Evolutionary conservation across 1,284 basidiomycete species (phyloP).

Genomic region (Cryptococcus neoformans): DNA sequence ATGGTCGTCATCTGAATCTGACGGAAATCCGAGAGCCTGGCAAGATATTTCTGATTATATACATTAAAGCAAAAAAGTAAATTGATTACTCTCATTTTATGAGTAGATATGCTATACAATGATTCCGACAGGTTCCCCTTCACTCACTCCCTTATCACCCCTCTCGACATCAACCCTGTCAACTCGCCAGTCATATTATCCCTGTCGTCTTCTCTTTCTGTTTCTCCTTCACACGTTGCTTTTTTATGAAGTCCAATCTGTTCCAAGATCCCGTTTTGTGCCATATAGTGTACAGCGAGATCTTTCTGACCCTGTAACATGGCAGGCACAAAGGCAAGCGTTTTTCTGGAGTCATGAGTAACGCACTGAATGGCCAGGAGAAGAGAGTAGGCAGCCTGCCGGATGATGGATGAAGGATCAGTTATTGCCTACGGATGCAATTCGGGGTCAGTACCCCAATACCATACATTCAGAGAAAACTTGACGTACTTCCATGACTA

Average conservation of each 20-base stretch:
- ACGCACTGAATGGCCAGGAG: slow-evolving; percentile 42
- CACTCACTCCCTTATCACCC: slow-evolving; percentile 7
- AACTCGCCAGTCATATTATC: slow-evolving; percentile 23
- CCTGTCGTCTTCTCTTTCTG: neutral
- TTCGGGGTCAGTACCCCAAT: neutral
- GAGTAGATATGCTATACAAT: no score
- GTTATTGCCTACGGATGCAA: slow-evolving; percentile 15
- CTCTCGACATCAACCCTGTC: slow-evolving; percentile 22
- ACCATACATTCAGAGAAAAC: neutral
- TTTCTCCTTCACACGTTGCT: neutral
- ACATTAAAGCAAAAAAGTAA: no score
- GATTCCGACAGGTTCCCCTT: no score
- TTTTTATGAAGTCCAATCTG: neutral
- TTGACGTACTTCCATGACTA: slow-evolving; percentile 30
- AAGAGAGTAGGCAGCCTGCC: slow-evolving; percentile 38
- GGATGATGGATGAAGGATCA: slow-evolving; percentile 17
- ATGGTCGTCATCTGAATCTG: no score
- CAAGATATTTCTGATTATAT: no score
- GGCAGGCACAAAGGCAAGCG: slow-evolving; percentile 31
- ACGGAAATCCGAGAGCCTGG: no score
- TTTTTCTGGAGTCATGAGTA: slow-evolving; percentile 24
- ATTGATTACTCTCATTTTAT: no score
- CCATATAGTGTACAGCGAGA: slow-evolving; percentile 41
- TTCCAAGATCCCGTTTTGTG: slow-evolving; percentile 29
- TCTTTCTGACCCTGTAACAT: slow-evolving; percentile 32